A percentile compares a stretch with the other conserved stretches of the same genome.
phyloP scores from a whole-genome alignment of 352 stramenopile genomes.

The Pythium dissotocum region DNA sequence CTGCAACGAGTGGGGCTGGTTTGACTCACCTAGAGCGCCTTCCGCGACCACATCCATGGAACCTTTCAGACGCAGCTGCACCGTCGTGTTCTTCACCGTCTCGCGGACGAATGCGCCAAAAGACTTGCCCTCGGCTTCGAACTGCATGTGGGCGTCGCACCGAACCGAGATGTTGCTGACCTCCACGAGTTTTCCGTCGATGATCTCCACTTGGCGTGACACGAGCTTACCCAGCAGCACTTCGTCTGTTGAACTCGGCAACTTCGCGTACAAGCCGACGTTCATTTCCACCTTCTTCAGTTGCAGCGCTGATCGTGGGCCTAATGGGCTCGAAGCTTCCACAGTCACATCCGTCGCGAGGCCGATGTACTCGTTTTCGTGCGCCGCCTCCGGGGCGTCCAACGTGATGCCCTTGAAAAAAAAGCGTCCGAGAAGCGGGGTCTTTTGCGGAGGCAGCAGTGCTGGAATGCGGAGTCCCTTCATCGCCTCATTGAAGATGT shows the following conservation, averaged over 20 bases:
- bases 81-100: slow-evolving; percentile 50
- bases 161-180: slow-evolving; percentile 75
- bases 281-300: slow-evolving; percentile 65
- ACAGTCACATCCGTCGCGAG: slow-evolving; percentile 59
- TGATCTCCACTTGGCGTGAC: slow-evolving; percentile 54
- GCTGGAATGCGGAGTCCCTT: slow-evolving; percentile 68
- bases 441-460: slow-evolving; percentile 54
- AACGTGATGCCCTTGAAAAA: slow-evolving; percentile 66
- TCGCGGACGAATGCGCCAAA: slow-evolving; percentile 76
- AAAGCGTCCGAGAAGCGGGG: slow-evolving; percentile 59
- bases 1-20: neutral
- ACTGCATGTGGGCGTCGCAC: slow-evolving; percentile 46
- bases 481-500: slow-evolving; percentile 76
- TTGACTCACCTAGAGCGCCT: slow-evolving; percentile 56
- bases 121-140: slow-evolving; percentile 40
- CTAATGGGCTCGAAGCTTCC: slow-evolving; percentile 69
- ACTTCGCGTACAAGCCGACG: slow-evolving; percentile 43
- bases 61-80: slow-evolving; percentile 52
- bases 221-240: slow-evolving; percentile 48
- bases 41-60: slow-evolving; percentile 59
- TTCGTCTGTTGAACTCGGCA: slow-evolving; percentile 22
- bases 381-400: slow-evolving; percentile 39
- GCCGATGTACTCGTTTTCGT: slow-evolving; percentile 45
- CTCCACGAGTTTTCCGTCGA: slow-evolving; percentile 52
- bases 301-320: slow-evolving; percentile 52